These are phyloP conservation scores for Magnusiomyces tetraspermus DNA, from an alignment of 1,139 yeast species.

Conservation along the genomic window DNA sequence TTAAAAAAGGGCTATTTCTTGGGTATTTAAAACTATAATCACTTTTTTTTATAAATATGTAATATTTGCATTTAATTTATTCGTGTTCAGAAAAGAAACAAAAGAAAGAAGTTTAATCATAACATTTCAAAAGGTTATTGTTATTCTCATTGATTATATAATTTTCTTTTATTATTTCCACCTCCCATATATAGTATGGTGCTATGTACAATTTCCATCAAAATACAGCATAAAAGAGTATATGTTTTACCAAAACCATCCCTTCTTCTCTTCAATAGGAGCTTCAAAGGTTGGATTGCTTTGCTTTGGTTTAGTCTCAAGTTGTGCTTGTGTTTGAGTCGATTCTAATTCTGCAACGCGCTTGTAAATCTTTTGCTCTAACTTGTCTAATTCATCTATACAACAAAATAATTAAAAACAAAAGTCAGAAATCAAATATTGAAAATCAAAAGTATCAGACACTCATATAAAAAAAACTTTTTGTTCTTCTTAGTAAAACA, in stretches of 20 bases:
- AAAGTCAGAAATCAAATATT: not conserved
- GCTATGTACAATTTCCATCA: not conserved
- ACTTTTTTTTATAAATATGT: too few relatives aligned
- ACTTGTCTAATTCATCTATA: not conserved
- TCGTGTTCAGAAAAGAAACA: not conserved
- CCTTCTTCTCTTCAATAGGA: not conserved
- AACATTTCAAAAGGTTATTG: not conserved
- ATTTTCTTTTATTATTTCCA: not conserved
- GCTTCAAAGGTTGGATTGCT: not conserved
- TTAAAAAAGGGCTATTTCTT: not conserved
- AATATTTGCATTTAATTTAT: too few relatives aligned
- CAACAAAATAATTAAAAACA: not conserved
- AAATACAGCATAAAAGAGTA: not conserved
- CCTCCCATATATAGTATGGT: not conserved
- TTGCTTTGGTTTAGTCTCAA: not conserved
- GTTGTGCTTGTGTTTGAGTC: not conserved
- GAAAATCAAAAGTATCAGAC: too few relatives aligned
- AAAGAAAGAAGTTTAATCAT: not conserved
- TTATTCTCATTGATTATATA: not conserved
- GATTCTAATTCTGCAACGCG: not conserved
- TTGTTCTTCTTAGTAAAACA: not conserved
- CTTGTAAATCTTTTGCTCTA: slow-evolving; percentile 1
- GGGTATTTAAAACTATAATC: not conserved
- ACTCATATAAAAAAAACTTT: too few relatives aligned
- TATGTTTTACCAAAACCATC: not conserved